phyloP scores from a whole-genome alignment of 2,329 filamentous ascomycete genomes.

The Ilyonectria sp. region DNA sequence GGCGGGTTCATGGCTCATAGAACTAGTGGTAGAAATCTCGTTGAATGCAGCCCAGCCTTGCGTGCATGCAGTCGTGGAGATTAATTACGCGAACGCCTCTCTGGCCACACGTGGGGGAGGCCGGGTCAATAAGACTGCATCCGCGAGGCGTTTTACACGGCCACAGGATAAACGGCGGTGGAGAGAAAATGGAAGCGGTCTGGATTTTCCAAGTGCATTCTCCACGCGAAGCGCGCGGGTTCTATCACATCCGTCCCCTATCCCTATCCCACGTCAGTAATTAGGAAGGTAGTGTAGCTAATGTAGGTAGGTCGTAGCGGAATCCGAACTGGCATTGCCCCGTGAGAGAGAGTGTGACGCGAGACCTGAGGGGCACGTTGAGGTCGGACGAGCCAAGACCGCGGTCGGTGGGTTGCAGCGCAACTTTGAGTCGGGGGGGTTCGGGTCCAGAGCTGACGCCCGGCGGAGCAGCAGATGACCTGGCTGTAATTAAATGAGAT shows the following conservation, averaged over 20 bases:
- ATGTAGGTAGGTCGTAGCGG: constrained; percentile 5
- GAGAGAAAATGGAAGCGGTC: constrained; percentile 17
- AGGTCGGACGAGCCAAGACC: constrained; percentile 25
- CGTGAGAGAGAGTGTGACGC: neutral
- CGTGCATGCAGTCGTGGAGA: constrained; percentile 28
- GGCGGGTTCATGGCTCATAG: constrained; percentile 12
- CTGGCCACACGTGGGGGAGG: neutral
- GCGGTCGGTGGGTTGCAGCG: constrained; percentile 17
- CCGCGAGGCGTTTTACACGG: neutral
- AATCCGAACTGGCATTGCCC: neutral
- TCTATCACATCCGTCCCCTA: constrained; percentile 4
- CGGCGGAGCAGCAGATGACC: neutral
- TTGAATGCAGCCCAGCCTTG: constrained; percentile 19
- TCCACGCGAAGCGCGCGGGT: constrained; percentile 22
- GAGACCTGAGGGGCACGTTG: constrained; percentile 12
- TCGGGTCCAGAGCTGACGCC: neutral
- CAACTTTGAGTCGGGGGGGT: constrained; percentile 30
- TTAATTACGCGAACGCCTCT: constrained; percentile 23
- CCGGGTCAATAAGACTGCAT: neutral
- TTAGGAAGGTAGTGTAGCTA: constrained; percentile 7
- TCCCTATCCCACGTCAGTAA: constrained; percentile 9
- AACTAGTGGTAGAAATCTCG: constrained; percentile 14
- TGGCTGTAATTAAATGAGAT: neutral
- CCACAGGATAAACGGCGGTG: constrained; percentile 21
- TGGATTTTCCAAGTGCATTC: constrained; percentile 11